Evolutionary conservation across 2,329 filamentous ascomycete species (phyloP).

Genomic region (Penicillium sclerotiorum): DNA sequence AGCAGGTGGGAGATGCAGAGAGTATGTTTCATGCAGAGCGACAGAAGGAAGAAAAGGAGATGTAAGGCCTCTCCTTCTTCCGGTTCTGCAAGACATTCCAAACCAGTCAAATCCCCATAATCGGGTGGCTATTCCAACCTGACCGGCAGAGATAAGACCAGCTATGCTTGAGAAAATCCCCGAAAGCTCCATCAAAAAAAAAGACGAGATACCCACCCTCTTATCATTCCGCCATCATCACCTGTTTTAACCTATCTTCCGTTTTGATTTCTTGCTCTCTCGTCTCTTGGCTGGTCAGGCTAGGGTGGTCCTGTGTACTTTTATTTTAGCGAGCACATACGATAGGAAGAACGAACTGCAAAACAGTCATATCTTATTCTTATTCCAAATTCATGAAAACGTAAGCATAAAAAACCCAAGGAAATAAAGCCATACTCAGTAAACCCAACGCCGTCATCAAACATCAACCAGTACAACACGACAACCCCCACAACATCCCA

Average conservation of each 20-base stretch:
- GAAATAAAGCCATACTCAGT: too few species aligned
- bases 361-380: background rate
- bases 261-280: background rate
- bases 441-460: background rate
- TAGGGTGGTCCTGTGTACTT: conserved; percentile 15
- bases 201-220: conserved; percentile 23
- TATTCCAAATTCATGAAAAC: background rate
- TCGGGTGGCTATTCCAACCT: too few species aligned
- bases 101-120: too few species aligned
- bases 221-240: background rate
- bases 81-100: too few species aligned
- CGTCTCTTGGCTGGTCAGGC: conserved; percentile 10
- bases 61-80: too few species aligned
- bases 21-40: conserved; percentile 66
- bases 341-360: conserved; percentile 4
- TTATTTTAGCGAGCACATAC: conserved; percentile 19
- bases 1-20: conserved; percentile 88
- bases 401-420: background rate
- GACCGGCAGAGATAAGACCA: background rate
- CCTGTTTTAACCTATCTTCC: background rate
- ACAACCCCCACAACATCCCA: background rate
- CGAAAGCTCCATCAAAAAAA: too few species aligned
- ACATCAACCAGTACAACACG: background rate
- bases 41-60: conserved; percentile 21
- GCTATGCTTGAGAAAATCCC: too few species aligned